A percentile compares a stretch with the other conserved stretches of the same genome.
Evolutionary conservation across 2,329 filamentous ascomycete genomes (phyloP).

Genomic region (Fusarium aywerte): DNA sequence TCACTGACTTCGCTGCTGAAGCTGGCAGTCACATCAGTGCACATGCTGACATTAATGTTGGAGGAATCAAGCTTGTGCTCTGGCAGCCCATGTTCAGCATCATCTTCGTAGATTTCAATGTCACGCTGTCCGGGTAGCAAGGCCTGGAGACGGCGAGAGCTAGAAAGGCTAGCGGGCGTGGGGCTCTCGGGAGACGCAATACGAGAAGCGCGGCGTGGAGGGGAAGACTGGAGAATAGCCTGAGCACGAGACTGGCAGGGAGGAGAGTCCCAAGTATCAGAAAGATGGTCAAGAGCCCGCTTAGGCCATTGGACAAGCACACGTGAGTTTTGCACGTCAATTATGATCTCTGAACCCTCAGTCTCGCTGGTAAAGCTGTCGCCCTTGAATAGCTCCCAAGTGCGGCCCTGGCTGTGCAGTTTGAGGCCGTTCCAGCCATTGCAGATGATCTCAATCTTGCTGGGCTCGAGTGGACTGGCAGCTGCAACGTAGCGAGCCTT

Average conservation of each 20-base stretch:
- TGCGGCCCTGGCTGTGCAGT: conserved; percentile 88
- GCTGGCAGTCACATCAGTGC: conserved; percentile 62
- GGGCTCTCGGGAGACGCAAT: conserved; percentile 81
- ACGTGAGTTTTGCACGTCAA: conserved; percentile 93
- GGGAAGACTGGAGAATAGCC: conserved; percentile 67
- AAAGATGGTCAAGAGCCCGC: conserved; percentile 63
- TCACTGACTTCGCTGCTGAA: conserved; percentile 67
- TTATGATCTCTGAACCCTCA: conserved; percentile 87
- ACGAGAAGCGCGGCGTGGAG: conserved; percentile 65
- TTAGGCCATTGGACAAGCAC: conserved; percentile 90
- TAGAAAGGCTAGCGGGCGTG: conserved; percentile 58
- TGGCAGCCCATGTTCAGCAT: conserved; percentile 67
- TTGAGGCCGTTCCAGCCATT: conserved; percentile 96
- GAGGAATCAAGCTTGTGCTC: conserved; percentile 42
- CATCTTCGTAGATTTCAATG: conserved; percentile 81
- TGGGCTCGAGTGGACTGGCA: conserved; percentile 72
- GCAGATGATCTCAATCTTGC: conserved; percentile 88
- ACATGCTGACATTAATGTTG: conserved; percentile 57
- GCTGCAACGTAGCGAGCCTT: conserved; percentile 84
- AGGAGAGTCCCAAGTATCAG: conserved; percentile 77
- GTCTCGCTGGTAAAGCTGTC: conserved; percentile 92
- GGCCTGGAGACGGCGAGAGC: conserved; percentile 59
- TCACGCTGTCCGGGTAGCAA: conserved; percentile 55
- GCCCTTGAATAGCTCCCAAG: conserved; percentile 86
- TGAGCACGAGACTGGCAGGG: conserved; percentile 52